Evolutionary conservation across 371 early-diverging fungal genomes (phyloP).

Genomic region (Syncephalastrum monosporum): DNA sequence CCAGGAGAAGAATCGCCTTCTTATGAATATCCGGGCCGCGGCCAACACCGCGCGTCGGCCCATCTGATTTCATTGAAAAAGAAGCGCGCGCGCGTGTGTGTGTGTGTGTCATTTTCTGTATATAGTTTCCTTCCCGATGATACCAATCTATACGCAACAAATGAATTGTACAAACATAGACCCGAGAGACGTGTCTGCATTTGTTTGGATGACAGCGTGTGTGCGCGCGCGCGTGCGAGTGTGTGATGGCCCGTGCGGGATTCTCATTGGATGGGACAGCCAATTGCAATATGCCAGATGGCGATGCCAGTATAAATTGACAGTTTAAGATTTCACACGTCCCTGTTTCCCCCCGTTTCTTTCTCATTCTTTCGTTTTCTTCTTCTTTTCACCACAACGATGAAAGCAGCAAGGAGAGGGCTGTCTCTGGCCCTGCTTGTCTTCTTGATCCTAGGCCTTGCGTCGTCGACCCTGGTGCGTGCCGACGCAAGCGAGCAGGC

Average conservation of each 20-base stretch:
- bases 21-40: slow-evolving; percentile 43
- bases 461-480: slow-evolving; percentile 5
- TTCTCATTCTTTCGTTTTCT: slow-evolving; percentile 1
- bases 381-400: not conserved
- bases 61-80: not conserved
- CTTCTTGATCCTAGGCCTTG: slow-evolving; percentile 12
- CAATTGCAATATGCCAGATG: slow-evolving; percentile 7
- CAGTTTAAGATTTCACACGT: not conserved
- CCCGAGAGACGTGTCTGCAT: too few species aligned
- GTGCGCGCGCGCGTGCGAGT: not conserved
- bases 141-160: too few species aligned
- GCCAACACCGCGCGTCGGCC: slow-evolving; percentile 24
- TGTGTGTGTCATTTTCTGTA: too few species aligned
- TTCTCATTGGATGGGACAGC: not conserved
- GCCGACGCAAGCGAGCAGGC: slow-evolving; percentile 12
- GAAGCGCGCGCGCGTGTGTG: too few species aligned
- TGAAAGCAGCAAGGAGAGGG: slow-evolving; percentile 16
- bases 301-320: not conserved
- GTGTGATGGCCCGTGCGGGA: too few species aligned
- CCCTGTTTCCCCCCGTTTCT: not conserved
- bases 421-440: slow-evolving; percentile 11
- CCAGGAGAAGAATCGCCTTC: slow-evolving; percentile 38
- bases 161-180: too few species aligned
- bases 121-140: too few species aligned
- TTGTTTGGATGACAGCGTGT: too few species aligned